Evolutionary conservation across 2,329 filamentous ascomycete species (phyloP), one percentile per base, ranked within the genome.

Genomic region (Botrytis paeoniae): DNA sequence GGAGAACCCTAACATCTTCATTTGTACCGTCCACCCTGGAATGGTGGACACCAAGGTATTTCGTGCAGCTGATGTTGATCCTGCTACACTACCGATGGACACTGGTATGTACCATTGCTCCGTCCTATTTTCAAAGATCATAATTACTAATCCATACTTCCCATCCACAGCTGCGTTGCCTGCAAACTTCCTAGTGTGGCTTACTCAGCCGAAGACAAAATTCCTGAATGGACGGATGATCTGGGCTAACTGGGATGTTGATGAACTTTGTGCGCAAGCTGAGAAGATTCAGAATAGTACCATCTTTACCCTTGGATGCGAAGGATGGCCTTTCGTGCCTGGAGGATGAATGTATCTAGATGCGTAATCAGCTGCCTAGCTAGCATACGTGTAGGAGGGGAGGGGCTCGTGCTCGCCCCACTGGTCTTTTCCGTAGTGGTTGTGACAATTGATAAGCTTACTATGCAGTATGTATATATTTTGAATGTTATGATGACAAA

Each of bases 201-300:
- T 77, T 18, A 71, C 76, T 29, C 75, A 73, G 37, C 71, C 82
- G 0, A 85, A 87, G 74, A 84, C 86, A 0, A 77, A 74, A 7
- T 86, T 87, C 73, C 75, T 87, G 35, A 84, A 82, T 61, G 81
- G 83, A 8, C 84, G 83, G 65, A 83, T 83, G 35, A 78, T 86
- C 0, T 87, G 84, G 83, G 81, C 83, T 20, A 84, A 85, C 51
- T 87, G 85, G 86, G 86, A 87, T 76, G 82, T 86, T 0, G 82
- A 85, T 29, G 85, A 87, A 74, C 80, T 87, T 51, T 83, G 83
- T 76, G 78, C 79, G 2, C 78, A 78, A 51, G 81, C 54, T 4
- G 60, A 71, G 43, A 66, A 73, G 62, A 69, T 72, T 57, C 54
- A 29, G 14, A 29, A 57, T n/a, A 57, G 54, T 20, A 29, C 54